Evolutionary conservation across 2,329 filamentous ascomycete species (phyloP).

Genomic region (Phialophora expanda): DNA sequence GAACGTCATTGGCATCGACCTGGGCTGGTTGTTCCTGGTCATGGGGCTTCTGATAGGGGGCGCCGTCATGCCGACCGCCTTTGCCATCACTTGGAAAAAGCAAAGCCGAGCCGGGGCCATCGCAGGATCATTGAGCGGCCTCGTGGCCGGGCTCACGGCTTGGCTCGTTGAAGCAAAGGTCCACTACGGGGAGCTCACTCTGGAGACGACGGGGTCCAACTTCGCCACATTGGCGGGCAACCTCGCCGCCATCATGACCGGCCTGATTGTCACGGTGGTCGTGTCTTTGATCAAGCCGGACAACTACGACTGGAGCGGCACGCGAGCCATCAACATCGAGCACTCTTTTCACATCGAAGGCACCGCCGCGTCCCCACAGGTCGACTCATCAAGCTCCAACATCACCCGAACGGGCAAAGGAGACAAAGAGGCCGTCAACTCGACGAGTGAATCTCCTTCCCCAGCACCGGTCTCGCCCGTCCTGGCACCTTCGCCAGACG

Average conservation of each 20-base stretch:
- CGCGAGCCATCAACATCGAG: conserved; percentile 76
- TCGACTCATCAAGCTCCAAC: conserved; percentile 19
- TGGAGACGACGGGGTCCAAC: conserved; percentile 80
- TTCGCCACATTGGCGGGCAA: conserved; percentile 62
- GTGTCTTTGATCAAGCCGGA: conserved; percentile 82
- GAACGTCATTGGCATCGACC: conserved; percentile 32
- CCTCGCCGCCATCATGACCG: conserved; percentile 78
- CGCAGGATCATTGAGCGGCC: conserved; percentile 62
- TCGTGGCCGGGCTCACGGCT: conserved; percentile 70
- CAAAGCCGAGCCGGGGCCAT: conserved; percentile 67
- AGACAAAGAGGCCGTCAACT: conserved; percentile 12
- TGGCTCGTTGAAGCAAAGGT: conserved; percentile 78
- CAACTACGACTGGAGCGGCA: conserved; percentile 73
- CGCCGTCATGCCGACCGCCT: conserved; percentile 78
- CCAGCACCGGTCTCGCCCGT: conserved; percentile 13
- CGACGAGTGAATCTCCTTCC: conserved; percentile 17
- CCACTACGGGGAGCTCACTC: conserved; percentile 69
- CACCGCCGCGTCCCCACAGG: not conserved
- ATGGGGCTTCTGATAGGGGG: conserved; percentile 87
- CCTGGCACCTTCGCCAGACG: conserved; percentile 13
- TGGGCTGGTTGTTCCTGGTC: conserved; percentile 53
- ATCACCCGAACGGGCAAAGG: conserved; percentile 4
- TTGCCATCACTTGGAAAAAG: conserved; percentile 79
- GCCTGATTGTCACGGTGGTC: conserved; percentile 73
- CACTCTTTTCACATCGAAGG: conserved; percentile 7